Percentiles rank a stretch among this genome's conserved stretches.
Evolutionary conservation across 371 early-diverging fungal species (phyloP).

Genomic region (Blakeslea trispora): DNA sequence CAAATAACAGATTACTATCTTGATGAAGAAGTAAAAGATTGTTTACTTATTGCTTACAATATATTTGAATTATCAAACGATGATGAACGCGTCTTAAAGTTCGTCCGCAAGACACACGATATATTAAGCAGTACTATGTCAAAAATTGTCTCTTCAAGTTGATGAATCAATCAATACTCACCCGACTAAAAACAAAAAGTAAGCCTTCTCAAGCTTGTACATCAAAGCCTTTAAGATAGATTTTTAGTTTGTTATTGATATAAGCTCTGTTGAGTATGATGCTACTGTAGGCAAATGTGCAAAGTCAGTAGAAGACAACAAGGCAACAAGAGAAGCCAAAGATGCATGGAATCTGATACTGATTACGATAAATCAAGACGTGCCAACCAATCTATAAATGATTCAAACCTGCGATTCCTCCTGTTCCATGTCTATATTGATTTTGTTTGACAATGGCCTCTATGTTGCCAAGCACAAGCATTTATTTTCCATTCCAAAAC

Average conservation of each 20-base stretch:
- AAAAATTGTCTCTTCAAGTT: not conserved
- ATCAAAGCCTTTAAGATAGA: slow-evolving; percentile 13
- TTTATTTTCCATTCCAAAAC: not conserved
- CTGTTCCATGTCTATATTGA: slow-evolving; percentile 3
- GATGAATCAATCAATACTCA: not conserved
- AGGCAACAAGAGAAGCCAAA: slow-evolving; percentile 12
- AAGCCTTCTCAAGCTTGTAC: not conserved
- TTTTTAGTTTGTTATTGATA: slow-evolving; percentile 7
- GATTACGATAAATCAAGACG: no score
- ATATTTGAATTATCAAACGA: slow-evolving; percentile 11
- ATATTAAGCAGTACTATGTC: not conserved
- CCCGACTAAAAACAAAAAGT: slow-evolving; percentile 7
- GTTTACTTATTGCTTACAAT: slow-evolving; percentile 7
- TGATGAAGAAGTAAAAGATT: slow-evolving; percentile 11
- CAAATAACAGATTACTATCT: slow-evolving; percentile 6
- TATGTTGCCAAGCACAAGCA: not conserved
- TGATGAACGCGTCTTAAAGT: slow-evolving; percentile 9
- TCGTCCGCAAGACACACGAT: not conserved
- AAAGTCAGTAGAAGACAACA: slow-evolving; percentile 6
- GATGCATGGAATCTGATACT: slow-evolving; percentile 1
- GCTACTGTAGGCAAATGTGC: slow-evolving; percentile 3
- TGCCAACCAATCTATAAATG: not conserved
- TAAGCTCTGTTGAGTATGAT: not conserved
- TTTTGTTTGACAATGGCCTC: not conserved
- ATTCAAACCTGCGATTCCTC: slow-evolving; percentile 3